Evolutionary conservation across 2,329 filamentous ascomycete species (phyloP).

Genomic region (Penicillium olsonii): DNA sequence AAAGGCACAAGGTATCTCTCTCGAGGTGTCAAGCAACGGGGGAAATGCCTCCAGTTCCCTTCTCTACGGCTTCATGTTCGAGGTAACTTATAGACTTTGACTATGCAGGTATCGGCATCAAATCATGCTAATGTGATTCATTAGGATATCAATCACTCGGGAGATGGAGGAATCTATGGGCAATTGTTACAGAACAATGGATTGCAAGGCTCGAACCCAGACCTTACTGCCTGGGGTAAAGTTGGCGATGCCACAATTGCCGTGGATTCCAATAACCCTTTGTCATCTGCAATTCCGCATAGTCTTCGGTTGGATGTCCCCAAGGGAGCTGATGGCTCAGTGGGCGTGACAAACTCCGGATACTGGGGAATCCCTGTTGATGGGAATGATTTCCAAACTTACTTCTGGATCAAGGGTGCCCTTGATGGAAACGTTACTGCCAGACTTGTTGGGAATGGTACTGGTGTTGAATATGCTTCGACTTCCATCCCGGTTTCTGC

Average conservation of each 20-base stretch:
- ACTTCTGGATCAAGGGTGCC: conserved; percentile 28
- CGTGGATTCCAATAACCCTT: conserved; percentile 51
- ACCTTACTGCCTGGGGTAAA: conserved; percentile 50
- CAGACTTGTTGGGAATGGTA: no score
- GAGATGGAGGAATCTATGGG: conserved; percentile 72
- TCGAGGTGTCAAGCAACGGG: no score
- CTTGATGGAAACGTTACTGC: conserved; percentile 13
- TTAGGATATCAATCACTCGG: conserved; percentile 67
- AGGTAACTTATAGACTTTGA: conserved; percentile 25
- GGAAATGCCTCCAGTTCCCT: conserved; percentile 43
- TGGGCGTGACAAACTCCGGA: conserved; percentile 47
- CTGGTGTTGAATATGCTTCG: conserved; percentile 16
- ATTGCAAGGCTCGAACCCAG: conserved; percentile 59
- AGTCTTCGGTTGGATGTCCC: conserved; percentile 48
- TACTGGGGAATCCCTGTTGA: conserved; percentile 28
- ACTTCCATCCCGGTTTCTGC: conserved; percentile 15
- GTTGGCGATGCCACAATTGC: conserved; percentile 49
- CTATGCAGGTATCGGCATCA: no score
- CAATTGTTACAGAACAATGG: conserved; percentile 71
- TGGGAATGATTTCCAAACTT: conserved; percentile 19
- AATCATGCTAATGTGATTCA: no score
- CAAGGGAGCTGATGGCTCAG: conserved; percentile 26
- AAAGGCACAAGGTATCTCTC: no score
- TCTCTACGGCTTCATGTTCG: conserved; percentile 48
- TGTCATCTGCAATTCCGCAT: conserved; percentile 55